These are phyloP conservation scores for Chiua sp. DNA, from an alignment of 1,284 basidiomycete genomes.

Conservation along the genomic window DNA sequence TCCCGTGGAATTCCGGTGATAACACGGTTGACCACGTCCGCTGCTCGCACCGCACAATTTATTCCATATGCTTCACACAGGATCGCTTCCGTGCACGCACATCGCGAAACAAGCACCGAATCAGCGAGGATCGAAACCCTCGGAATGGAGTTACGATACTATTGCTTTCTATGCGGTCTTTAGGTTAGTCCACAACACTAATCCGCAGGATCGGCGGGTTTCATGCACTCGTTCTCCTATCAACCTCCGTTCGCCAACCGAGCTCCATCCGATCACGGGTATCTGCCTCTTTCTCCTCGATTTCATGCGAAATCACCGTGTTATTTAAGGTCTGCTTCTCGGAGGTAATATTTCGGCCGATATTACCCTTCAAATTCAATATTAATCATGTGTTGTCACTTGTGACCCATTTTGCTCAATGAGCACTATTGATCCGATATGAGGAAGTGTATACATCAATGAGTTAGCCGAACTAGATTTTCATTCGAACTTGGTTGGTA, in stretches of 20 bases:
- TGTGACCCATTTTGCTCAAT: not conserved
- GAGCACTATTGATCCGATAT: not conserved
- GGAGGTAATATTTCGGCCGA: not conserved
- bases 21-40: slow-evolving; percentile 9
- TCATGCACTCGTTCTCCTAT: slow-evolving; percentile 15
- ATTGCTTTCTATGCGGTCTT: slow-evolving; percentile 11
- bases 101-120: slow-evolving; percentile 24
- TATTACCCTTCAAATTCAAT: not conserved
- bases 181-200: slow-evolving; percentile 3
- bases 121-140: slow-evolving; percentile 26
- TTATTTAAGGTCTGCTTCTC: slow-evolving; percentile 3
- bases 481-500: not conserved
- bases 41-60: slow-evolving; percentile 18
- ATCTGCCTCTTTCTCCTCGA: slow-evolving; percentile 1
- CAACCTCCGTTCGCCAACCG: slow-evolving; percentile 6
- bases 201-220: slow-evolving; percentile 10
- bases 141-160: slow-evolving; percentile 11
- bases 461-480: not conserved
- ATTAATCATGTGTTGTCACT: not conserved
- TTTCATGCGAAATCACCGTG: slow-evolving; percentile 5
- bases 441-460: not conserved
- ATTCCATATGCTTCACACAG: slow-evolving; percentile 19
- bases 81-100: slow-evolving; percentile 23
- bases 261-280: slow-evolving; percentile 12
- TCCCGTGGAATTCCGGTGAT: slow-evolving; percentile 32